phyloP scores from a whole-genome alignment of 1,284 basidiomycete genomes.

The Pyrrhoderma noxium region DNA sequence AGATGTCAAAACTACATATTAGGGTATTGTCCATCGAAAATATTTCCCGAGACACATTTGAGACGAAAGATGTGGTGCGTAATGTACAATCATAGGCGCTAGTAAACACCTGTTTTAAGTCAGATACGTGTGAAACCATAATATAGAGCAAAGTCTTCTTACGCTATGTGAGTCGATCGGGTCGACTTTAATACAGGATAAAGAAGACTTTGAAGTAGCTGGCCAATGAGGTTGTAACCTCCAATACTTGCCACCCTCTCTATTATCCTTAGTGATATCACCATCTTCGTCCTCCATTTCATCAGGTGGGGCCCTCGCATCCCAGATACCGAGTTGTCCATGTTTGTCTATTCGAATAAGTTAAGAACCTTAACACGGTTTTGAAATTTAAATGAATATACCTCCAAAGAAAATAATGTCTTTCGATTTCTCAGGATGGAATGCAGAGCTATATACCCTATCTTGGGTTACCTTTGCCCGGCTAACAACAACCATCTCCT shows the following conservation, averaged over 20 bases:
- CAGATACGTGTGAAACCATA: conserved; percentile 1
- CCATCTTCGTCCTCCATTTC: conserved; percentile 58
- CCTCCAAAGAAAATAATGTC: conserved; percentile 77
- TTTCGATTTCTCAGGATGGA: conserved; percentile 73
- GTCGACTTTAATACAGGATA: conserved; percentile 67
- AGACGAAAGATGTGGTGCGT: conserved; percentile 59
- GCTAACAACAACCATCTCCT: conserved; percentile 52
- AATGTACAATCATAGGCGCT: conserved; percentile 73
- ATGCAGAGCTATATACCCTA: conserved; percentile 65
- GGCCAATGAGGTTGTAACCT: conserved; percentile 78
- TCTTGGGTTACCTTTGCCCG: conserved; percentile 71
- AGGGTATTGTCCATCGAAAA: conserved; percentile 52
- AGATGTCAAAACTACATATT: conserved; percentile 59
- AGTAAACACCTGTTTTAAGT: conserved; percentile 53
- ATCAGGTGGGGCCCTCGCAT: conserved; percentile 58
- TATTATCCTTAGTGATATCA: conserved; percentile 35
- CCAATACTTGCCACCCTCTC: conserved; percentile 68
- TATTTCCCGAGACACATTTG: conserved; percentile 61
- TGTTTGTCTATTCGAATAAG: conserved; percentile 56
- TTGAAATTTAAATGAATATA: conserved; percentile 25
- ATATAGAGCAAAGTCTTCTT: conserved; percentile 21
- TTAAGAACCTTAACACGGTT: not conserved
- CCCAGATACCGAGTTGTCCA: conserved; percentile 75
- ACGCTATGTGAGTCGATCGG: conserved; percentile 66
- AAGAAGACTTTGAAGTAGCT: conserved; percentile 65